A percentile compares a stretch with the other conserved stretches of the same genome.
Evolutionary conservation across 2,329 filamentous ascomycete genomes (phyloP).

Genomic region (Aspergillus nomiae): DNA sequence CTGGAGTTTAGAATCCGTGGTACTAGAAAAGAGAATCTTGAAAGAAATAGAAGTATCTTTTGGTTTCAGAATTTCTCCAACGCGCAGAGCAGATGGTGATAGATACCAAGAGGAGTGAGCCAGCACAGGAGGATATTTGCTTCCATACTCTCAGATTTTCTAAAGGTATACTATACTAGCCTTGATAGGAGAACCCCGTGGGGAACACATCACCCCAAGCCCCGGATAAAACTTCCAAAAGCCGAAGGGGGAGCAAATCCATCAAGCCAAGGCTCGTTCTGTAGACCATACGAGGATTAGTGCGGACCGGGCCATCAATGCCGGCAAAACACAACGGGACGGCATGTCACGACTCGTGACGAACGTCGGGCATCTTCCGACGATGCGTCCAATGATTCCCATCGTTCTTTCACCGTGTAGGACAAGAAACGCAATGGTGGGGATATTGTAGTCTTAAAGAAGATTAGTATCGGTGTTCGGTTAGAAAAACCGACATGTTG

Average conservation of each 20-base stretch:
- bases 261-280: not conserved
- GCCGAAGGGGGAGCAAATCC: slow-evolving; percentile 14
- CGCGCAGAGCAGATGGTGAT: not conserved
- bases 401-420: slow-evolving; percentile 4
- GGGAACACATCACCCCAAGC: slow-evolving; percentile 24
- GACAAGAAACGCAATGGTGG: not conserved
- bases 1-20: not conserved
- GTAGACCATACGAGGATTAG: not conserved
- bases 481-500: slow-evolving; percentile 10
- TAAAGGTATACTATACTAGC: not conserved
- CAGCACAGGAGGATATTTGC: not conserved
- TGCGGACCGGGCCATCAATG: not conserved
- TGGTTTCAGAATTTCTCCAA: not conserved
- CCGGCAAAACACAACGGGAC: not conserved
- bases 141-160: not conserved
- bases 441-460: slow-evolving; percentile 8
- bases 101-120: not conserved
- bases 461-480: slow-evolving; percentile 27
- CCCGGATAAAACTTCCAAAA: slow-evolving; percentile 17
- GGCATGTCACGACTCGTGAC: not conserved
- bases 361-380: slow-evolving; percentile 24
- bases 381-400: slow-evolving; percentile 18
- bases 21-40: not conserved
- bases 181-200: slow-evolving; percentile 21
- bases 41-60: not conserved